Base-by-base conservation (phyloP, 768 basidiomycete genomes). In the Cytidiella melzeri region DNA sequence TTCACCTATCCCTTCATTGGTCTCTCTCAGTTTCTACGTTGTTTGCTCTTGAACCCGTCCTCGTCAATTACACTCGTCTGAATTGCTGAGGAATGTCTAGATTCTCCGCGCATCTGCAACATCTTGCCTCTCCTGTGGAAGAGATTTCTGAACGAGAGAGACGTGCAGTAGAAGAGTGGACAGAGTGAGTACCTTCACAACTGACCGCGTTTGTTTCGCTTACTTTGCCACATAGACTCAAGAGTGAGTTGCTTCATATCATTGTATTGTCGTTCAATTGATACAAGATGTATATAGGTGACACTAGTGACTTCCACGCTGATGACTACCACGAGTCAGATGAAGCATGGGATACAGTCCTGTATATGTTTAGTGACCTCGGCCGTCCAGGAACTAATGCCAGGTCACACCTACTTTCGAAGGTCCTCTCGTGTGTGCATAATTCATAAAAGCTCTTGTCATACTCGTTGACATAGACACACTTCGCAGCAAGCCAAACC, bases 151-250 rank as follows among this genome's bases (percentile, higher is more conserved):
- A 61, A 41, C 52, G 58, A 40, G 61, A 61, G 11, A 49, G 47
- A 41, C 57, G 55, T 34, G 56, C 57, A 25, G 50, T 61, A 7
- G 62, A 64, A 18, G 62, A 61, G 36, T 64, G 62, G 62, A 49
- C 57, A 5, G 58, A 53, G 62, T 62, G 37, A 15, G 57, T 37
- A 10, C 5, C 23, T 53, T 37, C 24, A 7, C 13, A 18, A 26
- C 19, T 27, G 21, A 27, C 30, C 4, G 24, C 13, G 15, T 7
- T 15, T 42, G 15, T 13, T 10, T 18, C 3, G n/a, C 27, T 42
- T 13, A 27, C 23, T 15, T 19, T 11, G 19, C 30, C 20, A 23
- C n/a, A 13, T 11, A n/a, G 36, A n/a, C 43, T 43, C 23, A 52
- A 30, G 15, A 15, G 30, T 15, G 15, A 19, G 10, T 24, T 2